Conservation (phyloP, 805 yeast species). For the Saturnispora zaruensis region DNA sequence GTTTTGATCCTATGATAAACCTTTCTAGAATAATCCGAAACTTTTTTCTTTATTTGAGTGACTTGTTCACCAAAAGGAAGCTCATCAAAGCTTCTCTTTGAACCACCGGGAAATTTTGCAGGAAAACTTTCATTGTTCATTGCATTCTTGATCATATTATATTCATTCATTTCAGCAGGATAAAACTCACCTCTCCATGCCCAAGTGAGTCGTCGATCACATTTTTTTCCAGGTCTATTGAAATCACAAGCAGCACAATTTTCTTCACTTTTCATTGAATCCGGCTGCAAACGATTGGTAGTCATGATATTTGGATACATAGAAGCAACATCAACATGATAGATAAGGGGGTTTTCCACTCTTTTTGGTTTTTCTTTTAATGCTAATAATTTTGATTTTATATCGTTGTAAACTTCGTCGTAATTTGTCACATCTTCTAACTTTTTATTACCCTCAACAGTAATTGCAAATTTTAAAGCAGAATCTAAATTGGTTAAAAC, state of each 20-base stretch:
- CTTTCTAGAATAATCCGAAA: conserved; percentile 77
- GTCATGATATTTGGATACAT: conserved; percentile 99
- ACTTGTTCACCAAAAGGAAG: conserved; percentile 74
- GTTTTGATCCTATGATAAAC: conserved; percentile 75
- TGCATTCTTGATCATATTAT: conserved; percentile 79
- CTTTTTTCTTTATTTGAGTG: conserved; percentile 58
- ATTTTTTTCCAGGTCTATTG: conserved; percentile 86
- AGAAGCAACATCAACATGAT: conserved; percentile 98
- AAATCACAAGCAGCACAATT: conserved; percentile 98
- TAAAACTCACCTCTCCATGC: conserved; percentile 96
- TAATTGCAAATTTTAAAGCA: conserved; percentile 75
- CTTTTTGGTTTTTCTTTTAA: conserved; percentile 57
- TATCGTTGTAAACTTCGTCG: conserved; percentile 59
- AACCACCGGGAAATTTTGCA: conserved; percentile 44
- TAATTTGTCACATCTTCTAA: conserved; percentile 74
- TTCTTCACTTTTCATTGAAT: conserved; percentile 89
- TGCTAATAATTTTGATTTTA: conserved; percentile 46
- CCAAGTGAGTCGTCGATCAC: conserved; percentile 92
- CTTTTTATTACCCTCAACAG: conserved; percentile 66
- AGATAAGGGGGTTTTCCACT: conserved; percentile 74
- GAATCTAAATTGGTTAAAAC: conserved; percentile 61
- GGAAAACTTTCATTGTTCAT: conserved; percentile 74
- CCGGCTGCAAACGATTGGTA: conserved; percentile 94
- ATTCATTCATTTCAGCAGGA: conserved; percentile 88
- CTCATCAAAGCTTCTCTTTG: conserved; percentile 63